phyloP scores from a whole-genome alignment of 345 rosid species.

The Clausena lansium region DNA sequence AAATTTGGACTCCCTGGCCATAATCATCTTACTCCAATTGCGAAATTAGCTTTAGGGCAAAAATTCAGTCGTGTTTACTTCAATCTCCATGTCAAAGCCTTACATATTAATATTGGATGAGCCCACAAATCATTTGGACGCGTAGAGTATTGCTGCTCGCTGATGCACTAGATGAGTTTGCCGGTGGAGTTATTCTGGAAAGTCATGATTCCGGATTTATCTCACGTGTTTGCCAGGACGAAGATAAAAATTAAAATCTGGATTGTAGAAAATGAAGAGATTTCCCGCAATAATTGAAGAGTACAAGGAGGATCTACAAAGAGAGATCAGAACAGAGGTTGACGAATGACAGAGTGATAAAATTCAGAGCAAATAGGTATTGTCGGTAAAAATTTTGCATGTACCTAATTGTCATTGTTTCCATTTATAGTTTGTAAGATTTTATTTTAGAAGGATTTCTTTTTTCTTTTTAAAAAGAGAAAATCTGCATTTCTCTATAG shows the following conservation, averaged over 20 bases:
- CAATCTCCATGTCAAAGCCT: conserved; percentile 86
- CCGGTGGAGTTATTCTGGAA: conserved; percentile 90
- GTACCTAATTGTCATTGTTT: too few species aligned
- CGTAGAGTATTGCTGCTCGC: conserved; percentile 95
- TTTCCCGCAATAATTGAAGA: conserved; percentile 71
- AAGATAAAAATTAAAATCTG: conserved; percentile 75
- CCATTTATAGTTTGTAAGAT: too few species aligned
- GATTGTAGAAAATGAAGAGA: conserved; percentile 73
- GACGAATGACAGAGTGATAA: conserved; percentile 39
- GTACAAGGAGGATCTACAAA: conserved; percentile 78
- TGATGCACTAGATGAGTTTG: conserved; percentile 79
- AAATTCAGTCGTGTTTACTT: conserved; percentile 85
- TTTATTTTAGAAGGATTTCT: too few species aligned
- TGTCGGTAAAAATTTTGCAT: too few species aligned
- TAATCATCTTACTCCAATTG: conserved; percentile 82
- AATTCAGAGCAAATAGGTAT: too few species aligned
- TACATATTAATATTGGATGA: conserved; percentile 83
- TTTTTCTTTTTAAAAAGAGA: too few species aligned
- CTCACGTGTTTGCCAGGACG: conserved; percentile 78
- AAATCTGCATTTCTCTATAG: too few species aligned
- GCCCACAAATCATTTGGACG: conserved; percentile 90
- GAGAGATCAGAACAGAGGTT: conserved; percentile 69
- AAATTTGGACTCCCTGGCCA: conserved; percentile 88
- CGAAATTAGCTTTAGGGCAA: conserved; percentile 81
- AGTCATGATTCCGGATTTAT: conserved; percentile 93